Percentiles rank a stretch among this genome's conserved stretches.
These are phyloP conservation scores for Hypomyces rosellus DNA, from an alignment of 2,329 filamentous ascomycete genomes.

Conservation along the genomic window DNA sequence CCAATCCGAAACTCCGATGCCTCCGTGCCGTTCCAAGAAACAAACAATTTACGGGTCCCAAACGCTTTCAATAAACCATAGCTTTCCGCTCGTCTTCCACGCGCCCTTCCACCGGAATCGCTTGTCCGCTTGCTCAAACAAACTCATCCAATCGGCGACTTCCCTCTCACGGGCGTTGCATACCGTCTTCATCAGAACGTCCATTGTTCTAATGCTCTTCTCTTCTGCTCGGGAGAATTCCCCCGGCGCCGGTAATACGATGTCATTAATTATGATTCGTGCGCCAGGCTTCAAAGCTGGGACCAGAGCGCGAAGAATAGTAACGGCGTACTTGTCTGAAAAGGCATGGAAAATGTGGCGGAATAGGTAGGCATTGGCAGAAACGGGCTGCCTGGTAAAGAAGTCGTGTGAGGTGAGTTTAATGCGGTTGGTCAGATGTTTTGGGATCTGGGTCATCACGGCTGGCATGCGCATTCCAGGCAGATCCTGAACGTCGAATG, in stretches of 20 bases:
- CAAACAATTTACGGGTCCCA: constrained; percentile 22
- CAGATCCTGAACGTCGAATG: constrained; percentile 46
- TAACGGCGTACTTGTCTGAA: constrained; percentile 39
- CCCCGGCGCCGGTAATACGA: constrained; percentile 29
- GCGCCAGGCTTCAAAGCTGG: constrained; percentile 45
- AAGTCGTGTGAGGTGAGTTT: constrained; percentile 44
- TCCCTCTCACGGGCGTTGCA: constrained; percentile 41
- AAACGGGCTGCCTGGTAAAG: constrained; percentile 43
- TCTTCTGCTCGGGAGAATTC: constrained; percentile 29
- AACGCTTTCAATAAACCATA: constrained; percentile 32
- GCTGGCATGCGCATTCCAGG: constrained; percentile 32
- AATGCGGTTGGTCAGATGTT: constrained; percentile 28
- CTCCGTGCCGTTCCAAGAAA: no score
- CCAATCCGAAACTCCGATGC: no score
- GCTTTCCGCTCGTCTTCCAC: constrained; percentile 19
- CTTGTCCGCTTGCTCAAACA: constrained; percentile 34
- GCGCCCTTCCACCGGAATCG: constrained; percentile 32
- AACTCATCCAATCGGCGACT: constrained; percentile 33
- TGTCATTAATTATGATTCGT: constrained; percentile 32
- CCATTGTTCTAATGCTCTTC: constrained; percentile 35
- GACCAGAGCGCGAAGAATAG: constrained; percentile 39
- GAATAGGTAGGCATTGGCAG: constrained; percentile 48
- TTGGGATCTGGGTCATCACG: constrained; percentile 24
- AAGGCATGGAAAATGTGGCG: constrained; percentile 52
- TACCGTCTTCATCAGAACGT: constrained; percentile 41